Conservation (phyloP, 2,329 filamentous ascomycete species). For the Xylariales sp. region DNA sequence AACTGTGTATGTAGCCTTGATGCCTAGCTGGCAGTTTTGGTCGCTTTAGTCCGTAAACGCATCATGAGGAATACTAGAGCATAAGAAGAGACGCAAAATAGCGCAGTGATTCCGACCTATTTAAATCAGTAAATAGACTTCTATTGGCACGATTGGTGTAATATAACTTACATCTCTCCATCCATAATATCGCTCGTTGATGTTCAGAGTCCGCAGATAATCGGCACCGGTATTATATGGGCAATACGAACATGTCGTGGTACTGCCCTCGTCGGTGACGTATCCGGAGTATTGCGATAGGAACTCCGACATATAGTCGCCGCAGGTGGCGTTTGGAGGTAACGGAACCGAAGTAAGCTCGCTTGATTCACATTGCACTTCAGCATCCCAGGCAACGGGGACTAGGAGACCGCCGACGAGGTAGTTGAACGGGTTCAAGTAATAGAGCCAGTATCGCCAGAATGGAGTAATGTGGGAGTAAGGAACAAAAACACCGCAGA, state of each 20-base stretch:
- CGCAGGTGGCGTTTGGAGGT: not conserved
- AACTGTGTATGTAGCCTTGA: not conserved
- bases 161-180: conserved; percentile 25
- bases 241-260: not conserved
- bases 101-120: conserved; percentile 22
- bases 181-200: conserved; percentile 13
- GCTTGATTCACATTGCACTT: not conserved
- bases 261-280: not conserved
- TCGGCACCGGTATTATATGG: conserved; percentile 63
- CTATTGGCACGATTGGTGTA: not conserved
- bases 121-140: not conserved
- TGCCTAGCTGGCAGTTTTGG: conserved; percentile 23
- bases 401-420: conserved; percentile 7
- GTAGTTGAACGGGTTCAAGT: conserved; percentile 75
- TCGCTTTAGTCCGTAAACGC: conserved; percentile 27
- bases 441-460: conserved; percentile 75
- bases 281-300: not conserved
- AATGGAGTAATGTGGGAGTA: conserved; percentile 68
- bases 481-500: conserved; percentile 77
- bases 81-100: conserved; percentile 27
- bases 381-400: conserved; percentile 6
- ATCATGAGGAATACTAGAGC: conserved; percentile 27
- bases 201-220: conserved; percentile 17
- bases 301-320: conserved; percentile 2
- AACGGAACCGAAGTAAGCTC: not conserved